Conservation (phyloP, 306 rosid species). For the Castanospermum australe region DNA sequence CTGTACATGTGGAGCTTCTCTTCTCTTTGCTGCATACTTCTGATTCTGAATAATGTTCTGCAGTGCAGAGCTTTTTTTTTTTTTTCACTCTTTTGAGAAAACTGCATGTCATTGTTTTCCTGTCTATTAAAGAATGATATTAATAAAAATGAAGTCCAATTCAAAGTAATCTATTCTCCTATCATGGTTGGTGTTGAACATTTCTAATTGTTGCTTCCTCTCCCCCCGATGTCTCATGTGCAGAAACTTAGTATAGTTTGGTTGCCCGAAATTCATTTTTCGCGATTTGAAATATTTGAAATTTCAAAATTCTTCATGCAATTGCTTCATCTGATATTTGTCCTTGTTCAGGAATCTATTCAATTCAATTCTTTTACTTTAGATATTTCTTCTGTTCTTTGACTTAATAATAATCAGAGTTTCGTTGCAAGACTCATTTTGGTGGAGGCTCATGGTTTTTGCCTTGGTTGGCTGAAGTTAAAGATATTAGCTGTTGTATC, state of each 20-base stretch:
- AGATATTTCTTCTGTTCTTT: constrained; percentile 42
- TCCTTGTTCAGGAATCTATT: constrained; percentile 10
- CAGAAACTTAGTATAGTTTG: constrained; percentile 4
- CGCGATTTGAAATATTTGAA: background rate
- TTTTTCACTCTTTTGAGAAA: too few species aligned
- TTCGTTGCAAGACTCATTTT: constrained; percentile 42
- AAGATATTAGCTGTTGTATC: constrained; percentile 60
- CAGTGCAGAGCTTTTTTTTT: background rate
- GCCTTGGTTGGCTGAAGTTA: constrained; percentile 52
- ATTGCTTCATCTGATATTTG: constrained; percentile 26
- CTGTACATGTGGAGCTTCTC: background rate
- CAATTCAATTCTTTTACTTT: constrained; percentile 8
- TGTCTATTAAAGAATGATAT: background rate
- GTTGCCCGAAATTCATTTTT: background rate
- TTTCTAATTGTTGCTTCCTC: background rate
- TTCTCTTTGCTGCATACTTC: background rate
- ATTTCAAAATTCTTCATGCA: background rate
- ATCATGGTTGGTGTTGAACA: background rate
- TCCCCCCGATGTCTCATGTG: background rate
- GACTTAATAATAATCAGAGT: constrained; percentile 48
- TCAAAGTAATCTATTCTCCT: background rate
- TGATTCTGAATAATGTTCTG: background rate
- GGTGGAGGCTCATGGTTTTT: constrained; percentile 53
- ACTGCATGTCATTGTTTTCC: background rate
- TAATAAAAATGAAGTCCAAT: background rate